These are phyloP conservation scores for Cronartium quercuum DNA, from an alignment of 1,284 basidiomycete genomes.

Conservation along the genomic window DNA sequence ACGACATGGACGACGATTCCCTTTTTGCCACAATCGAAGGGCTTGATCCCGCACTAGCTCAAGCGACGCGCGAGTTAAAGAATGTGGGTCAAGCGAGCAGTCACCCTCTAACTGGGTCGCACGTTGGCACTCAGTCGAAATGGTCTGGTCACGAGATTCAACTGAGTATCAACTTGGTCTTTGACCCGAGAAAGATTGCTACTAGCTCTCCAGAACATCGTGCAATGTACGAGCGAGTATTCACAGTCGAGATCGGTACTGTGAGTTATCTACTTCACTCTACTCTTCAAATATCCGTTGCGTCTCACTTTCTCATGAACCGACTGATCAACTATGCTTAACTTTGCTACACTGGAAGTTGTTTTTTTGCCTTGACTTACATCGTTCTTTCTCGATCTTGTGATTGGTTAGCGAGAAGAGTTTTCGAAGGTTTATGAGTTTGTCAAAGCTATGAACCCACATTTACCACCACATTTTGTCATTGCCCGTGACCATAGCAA, in stretches of 20 bases:
- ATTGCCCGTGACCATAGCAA: slow-evolving; percentile 19
- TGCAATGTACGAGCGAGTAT: background rate
- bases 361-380: background rate
- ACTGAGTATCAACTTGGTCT: slow-evolving; percentile 9
- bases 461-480: slow-evolving; percentile 3
- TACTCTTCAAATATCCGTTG: background rate
- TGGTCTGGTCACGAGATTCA: background rate
- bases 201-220: background rate
- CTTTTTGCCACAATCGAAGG: too few relatives aligned
- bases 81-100: background rate
- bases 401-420: background rate
- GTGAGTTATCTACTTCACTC: background rate
- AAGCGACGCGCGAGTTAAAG: background rate
- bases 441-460: background rate
- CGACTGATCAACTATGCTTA: background rate
- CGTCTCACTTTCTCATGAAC: background rate
- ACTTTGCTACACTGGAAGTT: background rate
- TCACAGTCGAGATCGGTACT: background rate
- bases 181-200: slow-evolving; percentile 11
- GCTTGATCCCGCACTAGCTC: background rate
- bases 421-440: slow-evolving; percentile 5
- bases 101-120: too few relatives aligned
- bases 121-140: background rate
- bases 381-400: background rate
- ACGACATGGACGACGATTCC: background rate